These are phyloP conservation scores for Hsuehochloa calcarea DNA, from an alignment of 176 grass and related monocot species.

Conservation along the genomic window DNA sequence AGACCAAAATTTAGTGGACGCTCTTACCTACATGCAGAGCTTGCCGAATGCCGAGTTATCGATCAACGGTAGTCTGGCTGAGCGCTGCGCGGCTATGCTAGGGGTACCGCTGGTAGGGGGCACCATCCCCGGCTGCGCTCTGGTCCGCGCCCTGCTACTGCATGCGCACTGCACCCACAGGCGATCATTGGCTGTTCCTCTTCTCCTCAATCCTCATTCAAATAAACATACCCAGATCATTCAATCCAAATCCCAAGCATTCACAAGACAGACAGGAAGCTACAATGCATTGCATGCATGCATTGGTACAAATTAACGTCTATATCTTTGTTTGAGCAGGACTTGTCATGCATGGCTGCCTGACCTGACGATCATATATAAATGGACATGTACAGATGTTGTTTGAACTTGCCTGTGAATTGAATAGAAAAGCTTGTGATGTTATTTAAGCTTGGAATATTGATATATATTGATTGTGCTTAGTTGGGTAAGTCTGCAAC, in stretches of 20 bases:
- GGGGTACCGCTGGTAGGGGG: no score
- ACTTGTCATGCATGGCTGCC: constrained; percentile 14
- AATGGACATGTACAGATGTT: constrained; percentile 24
- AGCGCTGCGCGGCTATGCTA: no score
- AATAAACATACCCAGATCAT: constrained; percentile 28
- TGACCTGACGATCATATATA: not conserved
- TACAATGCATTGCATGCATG: constrained; percentile 21
- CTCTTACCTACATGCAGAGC: no score
- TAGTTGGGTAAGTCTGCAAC: not conserved
- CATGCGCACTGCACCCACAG: constrained; percentile 33
- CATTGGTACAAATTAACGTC: constrained; percentile 11
- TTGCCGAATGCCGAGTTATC: no score
- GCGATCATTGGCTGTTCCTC: constrained; percentile 46
- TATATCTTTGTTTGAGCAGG: constrained; percentile 32
- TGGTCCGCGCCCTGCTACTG: not conserved
- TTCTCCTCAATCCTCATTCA: constrained; percentile 19
- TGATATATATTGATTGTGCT: not conserved
- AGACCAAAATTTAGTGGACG: no score
- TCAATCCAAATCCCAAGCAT: constrained; percentile 33
- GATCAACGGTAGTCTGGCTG: no score
- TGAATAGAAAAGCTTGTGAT: not conserved
- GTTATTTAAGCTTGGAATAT: not conserved
- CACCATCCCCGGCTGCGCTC: no score
- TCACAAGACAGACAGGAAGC: constrained; percentile 19
- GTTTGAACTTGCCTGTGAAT: constrained; percentile 5